These are phyloP conservation scores for Casaregolazyma suthepensis DNA, from an alignment of 1,139 yeast species.

Conservation along the genomic window DNA sequence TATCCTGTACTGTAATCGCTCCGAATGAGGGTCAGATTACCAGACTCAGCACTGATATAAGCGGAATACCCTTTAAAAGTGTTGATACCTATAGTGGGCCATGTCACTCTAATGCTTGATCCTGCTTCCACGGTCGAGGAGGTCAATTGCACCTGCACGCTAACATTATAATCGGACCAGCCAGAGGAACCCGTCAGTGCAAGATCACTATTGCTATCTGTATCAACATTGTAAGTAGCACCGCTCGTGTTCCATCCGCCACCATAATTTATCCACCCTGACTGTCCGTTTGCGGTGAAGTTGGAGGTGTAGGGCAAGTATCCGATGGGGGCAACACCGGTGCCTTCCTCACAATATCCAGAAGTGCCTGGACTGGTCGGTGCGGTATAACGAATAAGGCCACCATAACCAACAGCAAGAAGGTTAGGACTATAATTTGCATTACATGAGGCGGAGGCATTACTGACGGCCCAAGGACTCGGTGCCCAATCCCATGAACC, in stretches of 20 bases:
- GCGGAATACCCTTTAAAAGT: slow-evolving; percentile 3
- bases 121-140: neutral
- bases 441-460: slow-evolving; percentile 1
- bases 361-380: slow-evolving; percentile 1
- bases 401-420: slow-evolving; percentile 1
- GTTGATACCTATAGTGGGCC: neutral
- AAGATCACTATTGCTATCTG: slow-evolving; percentile 1
- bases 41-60: slow-evolving; percentile 1
- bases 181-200: slow-evolving; percentile 1
- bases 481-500: slow-evolving; percentile 4
- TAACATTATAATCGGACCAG: neutral
- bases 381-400: slow-evolving; percentile 1
- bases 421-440: slow-evolving; percentile 3
- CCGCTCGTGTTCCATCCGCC: neutral
- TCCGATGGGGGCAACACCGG: slow-evolving; percentile 4
- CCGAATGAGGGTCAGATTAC: neutral
- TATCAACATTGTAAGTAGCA: neutral
- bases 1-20: slow-evolving; percentile 2
- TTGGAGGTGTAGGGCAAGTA: slow-evolving; percentile 1
- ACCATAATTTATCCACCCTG: slow-evolving; percentile 5
- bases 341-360: slow-evolving; percentile 3
- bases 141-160: slow-evolving; percentile 1
- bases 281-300: neutral
- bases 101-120: neutral
- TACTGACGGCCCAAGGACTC: slow-evolving; percentile 1